A percentile compares a stretch with the other conserved stretches of the same genome.
Evolutionary conservation across 202 grass and related monocot genomes (phyloP).

Genomic region (Brachypodium distachyon): DNA sequence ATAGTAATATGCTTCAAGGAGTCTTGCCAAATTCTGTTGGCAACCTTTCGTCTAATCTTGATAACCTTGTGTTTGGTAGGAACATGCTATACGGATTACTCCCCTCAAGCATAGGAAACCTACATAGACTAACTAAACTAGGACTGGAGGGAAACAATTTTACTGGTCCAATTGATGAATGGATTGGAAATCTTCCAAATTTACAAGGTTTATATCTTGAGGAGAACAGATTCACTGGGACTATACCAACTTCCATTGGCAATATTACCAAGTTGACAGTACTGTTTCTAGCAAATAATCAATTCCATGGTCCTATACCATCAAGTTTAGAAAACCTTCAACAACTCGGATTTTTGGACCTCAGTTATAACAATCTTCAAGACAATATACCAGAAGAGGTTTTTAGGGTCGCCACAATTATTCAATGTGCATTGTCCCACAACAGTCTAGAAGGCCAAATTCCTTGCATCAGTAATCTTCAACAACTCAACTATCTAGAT

Average conservation of each 20-base stretch:
- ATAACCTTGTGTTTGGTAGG: background rate
- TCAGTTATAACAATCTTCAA: constrained; percentile 16
- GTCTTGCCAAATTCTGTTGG: background rate
- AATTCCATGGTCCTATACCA: background rate
- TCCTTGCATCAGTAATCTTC: constrained; percentile 21
- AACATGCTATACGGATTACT: constrained; percentile 21
- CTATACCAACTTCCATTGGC: background rate
- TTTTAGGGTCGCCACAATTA: background rate
- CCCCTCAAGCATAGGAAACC: constrained; percentile 19
- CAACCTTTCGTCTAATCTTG: background rate
- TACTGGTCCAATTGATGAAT: background rate
- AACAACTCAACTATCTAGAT: background rate
- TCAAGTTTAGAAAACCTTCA: constrained; percentile 7
- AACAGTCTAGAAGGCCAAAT: constrained; percentile 14
- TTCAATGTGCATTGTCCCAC: background rate
- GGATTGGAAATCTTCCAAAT: background rate
- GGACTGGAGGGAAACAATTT: background rate
- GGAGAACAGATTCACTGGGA: background rate
- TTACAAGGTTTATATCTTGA: background rate
- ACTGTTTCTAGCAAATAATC: background rate
- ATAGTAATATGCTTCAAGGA: constrained; percentile 7
- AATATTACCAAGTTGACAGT: background rate
- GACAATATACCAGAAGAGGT: constrained; percentile 1
- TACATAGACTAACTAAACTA: constrained; percentile 4
- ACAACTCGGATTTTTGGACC: background rate